Percentiles rank a stretch among this genome's conserved stretches.
Conservation (phyloP, 148 eudicot genomes). For the Camellia sinensis region DNA sequence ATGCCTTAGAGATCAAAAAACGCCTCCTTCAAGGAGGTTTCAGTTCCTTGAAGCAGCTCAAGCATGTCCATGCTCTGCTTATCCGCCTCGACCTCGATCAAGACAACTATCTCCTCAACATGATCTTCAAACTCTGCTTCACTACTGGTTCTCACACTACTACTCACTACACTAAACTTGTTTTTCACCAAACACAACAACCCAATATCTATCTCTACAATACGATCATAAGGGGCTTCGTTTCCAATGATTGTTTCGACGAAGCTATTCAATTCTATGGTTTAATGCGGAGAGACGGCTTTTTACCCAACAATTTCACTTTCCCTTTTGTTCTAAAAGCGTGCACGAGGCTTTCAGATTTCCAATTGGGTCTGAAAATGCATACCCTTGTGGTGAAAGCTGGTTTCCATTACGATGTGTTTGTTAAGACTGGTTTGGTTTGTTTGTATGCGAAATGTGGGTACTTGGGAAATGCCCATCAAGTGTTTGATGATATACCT, state of each 20-base stretch:
- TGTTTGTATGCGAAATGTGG: constrained; percentile 14
- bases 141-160: background rate
- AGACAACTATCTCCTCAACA: constrained; percentile 16
- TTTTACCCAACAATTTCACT: constrained; percentile 14
- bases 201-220: constrained; percentile 11
- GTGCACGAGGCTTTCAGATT: constrained; percentile 4
- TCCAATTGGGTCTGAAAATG: constrained; percentile 2
- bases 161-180: background rate
- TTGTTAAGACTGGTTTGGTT: constrained; percentile 16
- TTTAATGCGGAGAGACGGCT: constrained; percentile 4
- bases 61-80: constrained; percentile 12
- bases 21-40: constrained; percentile 6
- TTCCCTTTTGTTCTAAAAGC: constrained; percentile 15
- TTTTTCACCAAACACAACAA: background rate
- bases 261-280: constrained; percentile 6
- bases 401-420: constrained; percentile 8
- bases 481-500: constrained; percentile 12
- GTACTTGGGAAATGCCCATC: background rate
- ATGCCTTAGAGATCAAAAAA: background rate
- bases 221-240: constrained; percentile 10
- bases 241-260: background rate
- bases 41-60: constrained; percentile 7
- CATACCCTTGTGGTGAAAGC: constrained; percentile 4
- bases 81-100: constrained; percentile 10
- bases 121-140: constrained; percentile 6